phyloP scores from a whole-genome alignment of 2,329 filamentous ascomycete species.

The Verticillium nonalfalfae region DNA sequence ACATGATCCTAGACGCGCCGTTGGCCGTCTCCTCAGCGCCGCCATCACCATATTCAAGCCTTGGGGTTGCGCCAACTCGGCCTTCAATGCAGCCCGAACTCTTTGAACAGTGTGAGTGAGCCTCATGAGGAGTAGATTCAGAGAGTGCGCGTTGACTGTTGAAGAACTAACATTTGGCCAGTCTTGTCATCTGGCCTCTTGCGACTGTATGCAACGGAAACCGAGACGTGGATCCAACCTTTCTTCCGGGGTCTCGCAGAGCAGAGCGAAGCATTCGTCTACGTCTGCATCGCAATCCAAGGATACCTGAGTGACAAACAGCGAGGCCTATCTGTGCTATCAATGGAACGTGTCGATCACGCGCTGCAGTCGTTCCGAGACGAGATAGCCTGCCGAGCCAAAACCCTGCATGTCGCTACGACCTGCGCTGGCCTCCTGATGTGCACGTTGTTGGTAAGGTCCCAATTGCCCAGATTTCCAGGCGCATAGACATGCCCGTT shows the following conservation, averaged over 20 bases:
- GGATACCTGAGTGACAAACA: constrained; percentile 6
- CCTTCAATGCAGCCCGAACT: not conserved
- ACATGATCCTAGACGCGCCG: not conserved
- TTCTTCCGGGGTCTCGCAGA: constrained; percentile 7
- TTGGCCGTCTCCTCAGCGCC: not conserved
- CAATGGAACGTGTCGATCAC: constrained; percentile 9
- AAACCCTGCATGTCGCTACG: constrained; percentile 5
- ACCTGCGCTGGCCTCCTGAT: constrained; percentile 7
- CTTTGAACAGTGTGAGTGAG: not conserved
- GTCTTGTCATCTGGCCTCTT: constrained; percentile 6
- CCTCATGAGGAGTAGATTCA: not conserved
- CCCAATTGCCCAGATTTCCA: not conserved
- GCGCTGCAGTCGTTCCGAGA: constrained; percentile 10
- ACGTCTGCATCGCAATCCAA: constrained; percentile 8
- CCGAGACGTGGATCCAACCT: constrained; percentile 5
- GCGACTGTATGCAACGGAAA: constrained; percentile 8
- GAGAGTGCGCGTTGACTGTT: not conserved
- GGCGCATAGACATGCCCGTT: not conserved
- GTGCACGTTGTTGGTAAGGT: constrained; percentile 8
- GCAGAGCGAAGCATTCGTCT: constrained; percentile 5
- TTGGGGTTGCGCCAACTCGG: not conserved
- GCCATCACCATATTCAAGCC: not conserved
- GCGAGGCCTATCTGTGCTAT: constrained; percentile 5
- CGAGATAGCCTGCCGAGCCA: constrained; percentile 7
- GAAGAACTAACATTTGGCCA: not conserved